Percentiles rank a stretch among this genome's conserved stretches.
Evolutionary conservation across 164 flowering plant species (phyloP).

Genomic region (Euptelea pleiosperma): DNA sequence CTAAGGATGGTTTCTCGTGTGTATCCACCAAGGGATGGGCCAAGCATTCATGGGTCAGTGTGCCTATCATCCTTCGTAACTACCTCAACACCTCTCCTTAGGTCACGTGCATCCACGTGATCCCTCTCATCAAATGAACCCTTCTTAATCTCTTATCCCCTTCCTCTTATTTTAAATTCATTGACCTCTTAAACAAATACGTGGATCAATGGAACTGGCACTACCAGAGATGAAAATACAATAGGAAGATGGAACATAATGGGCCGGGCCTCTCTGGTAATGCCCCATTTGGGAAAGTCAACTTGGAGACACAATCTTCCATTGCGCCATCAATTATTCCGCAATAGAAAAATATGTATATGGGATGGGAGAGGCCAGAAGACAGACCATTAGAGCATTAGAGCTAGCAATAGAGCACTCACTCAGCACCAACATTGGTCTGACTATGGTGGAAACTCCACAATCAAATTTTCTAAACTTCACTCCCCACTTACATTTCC

Average conservation of each 20-base stretch:
- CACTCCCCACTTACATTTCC: neutral
- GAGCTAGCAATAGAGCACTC: too few relatives aligned
- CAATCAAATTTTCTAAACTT: slow-evolving; percentile 3
- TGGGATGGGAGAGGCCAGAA: neutral
- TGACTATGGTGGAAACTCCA: slow-evolving; percentile 16
- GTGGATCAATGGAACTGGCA: neutral
- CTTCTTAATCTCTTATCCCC: too few relatives aligned
- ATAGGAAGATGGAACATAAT: neutral
- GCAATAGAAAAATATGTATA: neutral
- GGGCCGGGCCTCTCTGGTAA: neutral
- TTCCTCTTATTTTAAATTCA: too few relatives aligned
- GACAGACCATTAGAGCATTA: neutral
- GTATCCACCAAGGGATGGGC: too few relatives aligned
- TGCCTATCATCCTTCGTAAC: too few relatives aligned
- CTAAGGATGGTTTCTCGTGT: too few relatives aligned
- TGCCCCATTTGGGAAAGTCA: slow-evolving; percentile 2
- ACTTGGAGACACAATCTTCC: slow-evolving; percentile 1
- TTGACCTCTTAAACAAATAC: too few relatives aligned
- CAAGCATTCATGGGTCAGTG: too few relatives aligned
- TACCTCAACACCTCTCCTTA: too few relatives aligned
- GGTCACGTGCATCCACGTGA: too few relatives aligned
- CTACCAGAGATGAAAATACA: neutral
- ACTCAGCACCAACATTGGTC: slow-evolving; percentile 4
- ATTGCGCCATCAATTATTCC: neutral
- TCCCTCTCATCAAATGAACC: too few relatives aligned